Percentiles rank a stretch among this genome's conserved stretches.
phyloP scores from a whole-genome alignment of 2,329 filamentous ascomycete genomes.

The Monilinia fructigena region DNA sequence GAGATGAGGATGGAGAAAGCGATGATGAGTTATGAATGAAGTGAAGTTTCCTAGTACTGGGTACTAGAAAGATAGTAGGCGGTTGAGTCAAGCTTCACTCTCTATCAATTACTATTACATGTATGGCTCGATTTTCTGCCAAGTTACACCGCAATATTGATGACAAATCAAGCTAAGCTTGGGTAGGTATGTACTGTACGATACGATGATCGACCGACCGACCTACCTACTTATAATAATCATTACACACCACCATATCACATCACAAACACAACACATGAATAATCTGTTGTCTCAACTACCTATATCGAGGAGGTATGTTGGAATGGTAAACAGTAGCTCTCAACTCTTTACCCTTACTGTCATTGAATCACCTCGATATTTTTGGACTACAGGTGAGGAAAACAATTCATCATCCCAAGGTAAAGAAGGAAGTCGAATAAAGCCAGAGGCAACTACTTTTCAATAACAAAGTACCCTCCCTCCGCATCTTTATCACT shows the following conservation, averaged over 20 bases:
- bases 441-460: not conserved
- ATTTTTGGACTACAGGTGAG: not conserved
- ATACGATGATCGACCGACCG: no score
- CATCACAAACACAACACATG: not conserved
- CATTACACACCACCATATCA: no score
- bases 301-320: not conserved
- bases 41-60: slow-evolving; percentile 3
- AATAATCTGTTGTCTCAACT: not conserved
- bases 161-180: no score
- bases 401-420: not conserved
- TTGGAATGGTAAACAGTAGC: not conserved
- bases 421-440: not conserved
- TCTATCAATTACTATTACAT: not conserved
- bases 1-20: slow-evolving; percentile 5
- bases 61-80: not conserved
- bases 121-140: slow-evolving; percentile 8
- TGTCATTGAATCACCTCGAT: not conserved
- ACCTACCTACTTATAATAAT: no score
- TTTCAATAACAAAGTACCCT: slow-evolving; percentile 38
- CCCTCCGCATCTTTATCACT: slow-evolving; percentile 37
- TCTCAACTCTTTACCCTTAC: not conserved
- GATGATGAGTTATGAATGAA: slow-evolving; percentile 14
- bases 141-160: not conserved
- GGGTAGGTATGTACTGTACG: no score
- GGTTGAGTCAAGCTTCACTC: not conserved